A percentile compares a stretch with the other conserved stretches of the same genome.
Conservation (phyloP, 148 eudicot species). For the Fallopia convolvulus region DNA sequence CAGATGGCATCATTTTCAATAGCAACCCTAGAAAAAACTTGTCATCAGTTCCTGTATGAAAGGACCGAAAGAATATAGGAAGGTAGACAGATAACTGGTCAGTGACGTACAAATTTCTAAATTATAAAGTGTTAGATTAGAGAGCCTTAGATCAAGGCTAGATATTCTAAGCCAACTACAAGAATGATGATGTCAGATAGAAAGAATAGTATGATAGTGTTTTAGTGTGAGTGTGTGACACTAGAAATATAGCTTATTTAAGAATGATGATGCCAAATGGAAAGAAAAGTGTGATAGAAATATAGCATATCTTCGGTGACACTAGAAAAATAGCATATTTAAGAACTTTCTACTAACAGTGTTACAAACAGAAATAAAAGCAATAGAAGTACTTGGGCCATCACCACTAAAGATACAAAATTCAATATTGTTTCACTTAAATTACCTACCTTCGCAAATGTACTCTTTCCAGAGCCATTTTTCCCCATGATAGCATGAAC, state of each 20-base stretch:
- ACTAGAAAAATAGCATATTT: not conserved
- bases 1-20: not conserved
- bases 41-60: not conserved
- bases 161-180: not conserved
- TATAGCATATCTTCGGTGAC: not conserved
- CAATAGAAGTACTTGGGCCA: not conserved
- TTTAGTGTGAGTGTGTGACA: not conserved
- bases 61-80: not conserved
- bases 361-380: not conserved
- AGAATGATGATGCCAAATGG: not conserved
- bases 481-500: slow-evolving; percentile 96
- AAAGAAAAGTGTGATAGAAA: not conserved
- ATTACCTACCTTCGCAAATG: slow-evolving; percentile 77
- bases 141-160: not conserved
- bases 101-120: not conserved
- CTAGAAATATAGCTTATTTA: not conserved
- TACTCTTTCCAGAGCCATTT: slow-evolving; percentile 99
- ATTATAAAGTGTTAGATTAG: not conserved
- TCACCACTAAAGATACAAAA: not conserved
- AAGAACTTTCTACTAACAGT: not conserved
- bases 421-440: not conserved
- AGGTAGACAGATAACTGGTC: not conserved
- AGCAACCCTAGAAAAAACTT: not conserved
- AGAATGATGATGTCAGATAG: not conserved
- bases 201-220: not conserved